Conservation (phyloP, 805 yeast species). For the Pichia nanzhaoensis region DNA sequence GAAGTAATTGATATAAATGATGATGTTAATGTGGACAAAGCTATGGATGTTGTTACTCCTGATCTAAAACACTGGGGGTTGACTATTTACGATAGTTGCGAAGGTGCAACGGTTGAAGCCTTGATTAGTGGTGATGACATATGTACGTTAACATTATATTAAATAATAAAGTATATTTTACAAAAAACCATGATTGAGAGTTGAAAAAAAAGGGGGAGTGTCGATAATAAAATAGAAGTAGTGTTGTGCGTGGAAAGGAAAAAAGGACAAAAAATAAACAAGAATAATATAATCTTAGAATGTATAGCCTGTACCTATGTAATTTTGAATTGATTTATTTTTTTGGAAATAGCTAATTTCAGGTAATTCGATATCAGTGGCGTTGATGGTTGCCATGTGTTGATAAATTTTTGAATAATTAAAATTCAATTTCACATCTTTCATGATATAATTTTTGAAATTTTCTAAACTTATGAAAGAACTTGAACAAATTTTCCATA, state of each 20-base stretch:
- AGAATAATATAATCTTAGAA: not conserved
- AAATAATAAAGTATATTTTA: no score
- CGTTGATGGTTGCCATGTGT: constrained; percentile 32
- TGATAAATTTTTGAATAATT: constrained; percentile 34
- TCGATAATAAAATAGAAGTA: not conserved
- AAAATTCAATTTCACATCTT: constrained; percentile 38
- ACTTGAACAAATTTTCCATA: constrained; percentile 44
- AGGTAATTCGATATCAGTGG: constrained; percentile 35
- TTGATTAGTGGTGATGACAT: constrained; percentile 24
- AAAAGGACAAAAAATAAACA: not conserved
- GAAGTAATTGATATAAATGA: constrained; percentile 3
- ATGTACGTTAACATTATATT: constrained; percentile 26
- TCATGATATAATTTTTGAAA: constrained; percentile 38
- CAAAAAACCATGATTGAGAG: no score
- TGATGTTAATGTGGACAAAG: constrained; percentile 8
- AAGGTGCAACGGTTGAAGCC: constrained; percentile 28
- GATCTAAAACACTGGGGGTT: constrained; percentile 31
- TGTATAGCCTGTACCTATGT: constrained; percentile 24
- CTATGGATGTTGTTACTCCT: constrained; percentile 10
- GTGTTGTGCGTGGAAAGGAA: no score
- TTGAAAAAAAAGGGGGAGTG: not conserved
- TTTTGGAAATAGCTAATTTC: constrained; percentile 31
- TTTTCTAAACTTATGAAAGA: constrained; percentile 43
- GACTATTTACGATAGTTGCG: constrained; percentile 25
- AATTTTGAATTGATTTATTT: constrained; percentile 26